Base-by-base conservation (phyloP, 192 early-diverging fungal genomes). In the Umbelopsis isabellina region DNA sequence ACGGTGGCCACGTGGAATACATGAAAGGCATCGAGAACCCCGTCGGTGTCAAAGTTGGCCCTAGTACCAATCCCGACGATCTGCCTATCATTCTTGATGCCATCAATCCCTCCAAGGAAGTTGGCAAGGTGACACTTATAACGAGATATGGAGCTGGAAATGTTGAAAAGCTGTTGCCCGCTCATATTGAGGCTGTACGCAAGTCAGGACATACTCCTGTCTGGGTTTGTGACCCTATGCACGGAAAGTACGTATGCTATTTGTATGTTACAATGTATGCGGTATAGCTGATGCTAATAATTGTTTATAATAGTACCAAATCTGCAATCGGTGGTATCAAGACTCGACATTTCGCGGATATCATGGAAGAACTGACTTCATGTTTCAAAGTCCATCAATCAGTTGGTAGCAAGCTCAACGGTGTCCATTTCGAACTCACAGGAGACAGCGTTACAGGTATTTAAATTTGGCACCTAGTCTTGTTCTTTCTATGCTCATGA, bases 161-260 rank as follows among this genome's bases (percentile, higher is more conserved):
- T 45, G 92, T 99, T 18, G 86, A 86, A 25, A 80, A 92, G 69
- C 88, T 87, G 69, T 78, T 99, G 30, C 94, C 95, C 0, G 91
- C 82, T 25, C 96, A 98, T 68, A 94, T 99, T 72, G 79, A 86
- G 58, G 96, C 96, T 20, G 94, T 99, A n/a, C 88, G 92, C 69
- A 80, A 78, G 1, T 92, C 95, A 0, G 86, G 86, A 11, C 95
- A 98, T 82, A 84, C 87, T 74, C 94, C 95, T 1, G 95, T 98
- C 10, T 99, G 97, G 97, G 93, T 86, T 44, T 93, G 91, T 80
- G 97, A 99, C 77, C 97, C 97, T 13, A 97, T 97, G 95, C 97
- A 99, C 78, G 97, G 97, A 73, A 99, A 99, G 83, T 85, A 73
- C 49, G 83, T 80, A 30, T 9, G 27, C 37, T 33, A 15, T 15